Evolutionary conservation across 306 rosid genomes (phyloP).

Genomic region (Medicago ruthenica): DNA sequence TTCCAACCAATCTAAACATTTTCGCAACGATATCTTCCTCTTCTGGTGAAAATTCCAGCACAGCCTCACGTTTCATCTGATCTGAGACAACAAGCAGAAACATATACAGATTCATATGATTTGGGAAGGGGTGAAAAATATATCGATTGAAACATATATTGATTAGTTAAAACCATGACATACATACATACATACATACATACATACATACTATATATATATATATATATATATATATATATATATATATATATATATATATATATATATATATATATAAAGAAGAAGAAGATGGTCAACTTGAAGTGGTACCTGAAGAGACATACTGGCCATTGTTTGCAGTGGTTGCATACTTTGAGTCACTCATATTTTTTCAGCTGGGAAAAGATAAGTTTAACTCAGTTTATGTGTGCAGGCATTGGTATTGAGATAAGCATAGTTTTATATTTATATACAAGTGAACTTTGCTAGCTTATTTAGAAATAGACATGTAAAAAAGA

Average conservation of each 20-base stretch:
- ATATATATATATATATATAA: background rate
- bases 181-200: no score
- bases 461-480: background rate
- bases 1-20: slow-evolving; percentile 33
- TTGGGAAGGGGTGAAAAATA: no score
- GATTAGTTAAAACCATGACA: background rate
- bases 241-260: background rate
- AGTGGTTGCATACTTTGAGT: slow-evolving; percentile 9
- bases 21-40: slow-evolving; percentile 24
- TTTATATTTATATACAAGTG: background rate
- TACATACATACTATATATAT: no score
- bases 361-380: background rate
- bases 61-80: background rate
- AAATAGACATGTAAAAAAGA: no score
- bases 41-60: slow-evolving; percentile 6
- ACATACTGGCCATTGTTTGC: background rate
- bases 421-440: background rate
- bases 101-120: no score
- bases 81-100: background rate
- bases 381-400: background rate
- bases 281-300: background rate
- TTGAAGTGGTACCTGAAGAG: background rate
- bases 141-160: background rate
- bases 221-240: background rate
- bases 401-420: background rate